A percentile compares a stretch with the other conserved stretches of the same genome.
Evolutionary conservation across 1,139 yeast genomes (phyloP).

Genomic region (Candida tropicalis): DNA sequence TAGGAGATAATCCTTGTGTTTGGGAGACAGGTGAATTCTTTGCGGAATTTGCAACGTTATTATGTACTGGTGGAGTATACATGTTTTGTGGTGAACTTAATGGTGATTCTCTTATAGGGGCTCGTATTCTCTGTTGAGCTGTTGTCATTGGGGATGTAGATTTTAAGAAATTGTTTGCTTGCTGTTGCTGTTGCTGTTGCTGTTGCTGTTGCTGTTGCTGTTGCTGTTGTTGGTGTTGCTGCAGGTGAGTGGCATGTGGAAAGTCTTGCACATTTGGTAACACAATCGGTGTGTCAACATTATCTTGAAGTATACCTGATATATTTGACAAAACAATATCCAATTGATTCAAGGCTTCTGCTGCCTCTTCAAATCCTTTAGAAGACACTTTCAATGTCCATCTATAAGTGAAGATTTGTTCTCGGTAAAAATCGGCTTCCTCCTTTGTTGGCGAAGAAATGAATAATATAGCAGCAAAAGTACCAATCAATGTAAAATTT

Average conservation of each 20-base stretch:
- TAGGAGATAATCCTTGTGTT: constrained; percentile 37
- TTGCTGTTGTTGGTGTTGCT: constrained; percentile 12
- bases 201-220: constrained; percentile 10
- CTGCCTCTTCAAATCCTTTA: constrained; percentile 74
- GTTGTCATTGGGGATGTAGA: not conserved
- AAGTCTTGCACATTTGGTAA: constrained; percentile 35
- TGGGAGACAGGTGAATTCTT: constrained; percentile 33
- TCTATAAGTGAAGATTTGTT: constrained; percentile 71
- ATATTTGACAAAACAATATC: constrained; percentile 67
- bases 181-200: constrained; percentile 14
- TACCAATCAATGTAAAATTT: constrained; percentile 78
- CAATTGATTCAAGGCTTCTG: constrained; percentile 65
- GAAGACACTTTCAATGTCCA: constrained; percentile 74
- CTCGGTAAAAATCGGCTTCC: constrained; percentile 65
- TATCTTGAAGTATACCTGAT: constrained; percentile 63
- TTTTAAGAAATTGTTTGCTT: not conserved
- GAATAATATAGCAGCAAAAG: constrained; percentile 79
- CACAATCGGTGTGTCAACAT: constrained; percentile 41
- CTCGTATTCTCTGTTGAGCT: constrained; percentile 9
- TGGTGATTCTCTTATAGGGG: constrained; percentile 19
- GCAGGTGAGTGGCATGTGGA: constrained; percentile 3
- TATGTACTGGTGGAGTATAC: constrained; percentile 18
- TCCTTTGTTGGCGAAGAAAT: constrained; percentile 61
- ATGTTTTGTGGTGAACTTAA: constrained; percentile 27
- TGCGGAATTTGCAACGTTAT: not conserved